Conservation (phyloP, 2,329 filamentous ascomycete species). For the Herpotrichia juniperi region DNA sequence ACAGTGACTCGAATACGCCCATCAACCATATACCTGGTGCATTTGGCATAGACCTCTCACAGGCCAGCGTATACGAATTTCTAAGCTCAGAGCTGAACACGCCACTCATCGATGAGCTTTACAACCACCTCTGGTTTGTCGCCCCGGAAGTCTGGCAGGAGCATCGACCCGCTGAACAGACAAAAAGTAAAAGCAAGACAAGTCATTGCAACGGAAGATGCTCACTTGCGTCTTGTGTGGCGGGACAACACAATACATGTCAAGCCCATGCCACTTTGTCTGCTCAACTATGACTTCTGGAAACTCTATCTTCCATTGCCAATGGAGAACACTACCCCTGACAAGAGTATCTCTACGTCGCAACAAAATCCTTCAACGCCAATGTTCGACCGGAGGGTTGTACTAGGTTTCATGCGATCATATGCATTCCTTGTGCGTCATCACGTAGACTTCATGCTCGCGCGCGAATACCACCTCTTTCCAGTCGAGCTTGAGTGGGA, state of each 20-base stretch:
- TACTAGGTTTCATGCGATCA: constrained; percentile 13
- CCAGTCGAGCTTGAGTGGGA: constrained; percentile 7
- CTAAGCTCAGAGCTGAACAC: constrained; percentile 5
- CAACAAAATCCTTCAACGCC: not conserved
- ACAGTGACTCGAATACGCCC: not conserved
- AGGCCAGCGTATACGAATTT: not conserved
- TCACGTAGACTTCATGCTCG: constrained; percentile 10
- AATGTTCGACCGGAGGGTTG: constrained; percentile 5
- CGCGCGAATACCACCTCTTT: constrained; percentile 10
- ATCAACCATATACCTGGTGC: constrained; percentile 4
- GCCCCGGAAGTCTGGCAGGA: constrained; percentile 6
- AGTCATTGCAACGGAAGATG: constrained; percentile 7
- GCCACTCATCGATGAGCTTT: constrained; percentile 9
- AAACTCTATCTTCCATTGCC: constrained; percentile 5
- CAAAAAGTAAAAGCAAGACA: constrained; percentile 7
- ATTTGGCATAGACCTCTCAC: constrained; percentile 2
- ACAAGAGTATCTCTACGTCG: not conserved
- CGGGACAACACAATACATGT: constrained; percentile 2
- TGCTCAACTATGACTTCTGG: constrained; percentile 16
- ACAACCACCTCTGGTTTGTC: constrained; percentile 7
- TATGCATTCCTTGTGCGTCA: constrained; percentile 13
- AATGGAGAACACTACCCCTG: not conserved
- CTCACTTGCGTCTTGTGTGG: constrained; percentile 5
- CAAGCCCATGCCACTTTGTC: constrained; percentile 7
- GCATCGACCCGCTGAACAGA: constrained; percentile 6